Evolutionary conservation across 164 flowering plant genomes (phyloP), one percentile per base, ranked within the genome.

Genomic region (Malania oleifera): DNA sequence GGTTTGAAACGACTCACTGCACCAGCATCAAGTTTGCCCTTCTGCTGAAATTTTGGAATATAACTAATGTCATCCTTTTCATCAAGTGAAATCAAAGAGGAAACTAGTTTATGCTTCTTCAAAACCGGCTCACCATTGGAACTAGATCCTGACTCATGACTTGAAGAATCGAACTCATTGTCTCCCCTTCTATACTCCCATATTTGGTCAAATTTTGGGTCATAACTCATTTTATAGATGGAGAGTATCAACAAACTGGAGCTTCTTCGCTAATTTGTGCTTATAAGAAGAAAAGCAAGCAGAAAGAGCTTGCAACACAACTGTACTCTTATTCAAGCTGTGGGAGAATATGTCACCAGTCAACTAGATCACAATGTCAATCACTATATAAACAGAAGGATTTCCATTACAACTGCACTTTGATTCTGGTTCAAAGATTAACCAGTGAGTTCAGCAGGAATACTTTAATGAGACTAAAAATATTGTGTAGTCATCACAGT

Each of bases 181-280:
- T 73, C 80, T 54, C 27, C 65, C 69, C 66, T 77, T 63, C 74
- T 70, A 28, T 70, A 64, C 52, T 68, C 82, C 82, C 79, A 74
- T 17, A 65, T 41, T 18, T 70, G 77, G 67, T 69, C 71, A 54
- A 68, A 70, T 18, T 68, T 56, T 51, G 57, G 37, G 22, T 65
- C 68, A 3, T 61, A 39, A 13, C 52, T 57, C 74, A 71, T 73
- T 47, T 19, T 63, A 26, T 25, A 15, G 47, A 40, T 50, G 22
- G 39, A 20, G 26, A 47, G 41, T 56, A 49, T 23, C 47, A 54
- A 23, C 7, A 46, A 45, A 25, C 52, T 18, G 19, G 11, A 54
- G 41, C 24, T 31, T 54, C 24, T 31, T 54, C 35, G 9, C 35
- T 4, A 9, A 9, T 9, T 31, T 4, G 35, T 31, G 4, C 35